These are phyloP conservation scores for Penicillium arizonense DNA, from an alignment of 495 filamentous ascomycete species.

Conservation along the genomic window DNA sequence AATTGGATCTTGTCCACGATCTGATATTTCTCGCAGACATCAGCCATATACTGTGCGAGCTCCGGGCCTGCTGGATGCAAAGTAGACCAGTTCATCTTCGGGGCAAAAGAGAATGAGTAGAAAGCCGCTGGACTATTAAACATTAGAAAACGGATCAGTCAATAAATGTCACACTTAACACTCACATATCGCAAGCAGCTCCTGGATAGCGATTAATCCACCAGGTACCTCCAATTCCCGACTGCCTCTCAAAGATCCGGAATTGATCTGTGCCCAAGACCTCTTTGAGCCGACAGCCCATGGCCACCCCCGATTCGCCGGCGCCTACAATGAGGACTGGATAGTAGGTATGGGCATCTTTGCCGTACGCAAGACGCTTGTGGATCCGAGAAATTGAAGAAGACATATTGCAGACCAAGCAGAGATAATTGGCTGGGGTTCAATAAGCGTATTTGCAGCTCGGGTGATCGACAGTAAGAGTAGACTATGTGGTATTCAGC, in stretches of 20 bases:
- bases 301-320: slow-evolving; percentile 65
- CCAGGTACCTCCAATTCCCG: slow-evolving; percentile 68
- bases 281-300: slow-evolving; percentile 61
- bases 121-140: slow-evolving; percentile 49
- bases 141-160: slow-evolving; percentile 1
- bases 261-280: slow-evolving; percentile 61
- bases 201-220: slow-evolving; percentile 67
- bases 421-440: no score
- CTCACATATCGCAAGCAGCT: slow-evolving; percentile 50
- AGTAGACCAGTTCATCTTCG: slow-evolving; percentile 57
- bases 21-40: slow-evolving; percentile 55
- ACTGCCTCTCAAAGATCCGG: slow-evolving; percentile 60
- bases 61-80: slow-evolving; percentile 55
- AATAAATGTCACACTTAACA: slow-evolving; percentile 1
- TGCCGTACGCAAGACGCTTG: slow-evolving; percentile 44
- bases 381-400: slow-evolving; percentile 36
- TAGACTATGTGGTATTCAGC: background rate
- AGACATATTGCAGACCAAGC: background rate
- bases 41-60: slow-evolving; percentile 57
- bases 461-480: no score
- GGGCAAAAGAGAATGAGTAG: slow-evolving; percentile 63
- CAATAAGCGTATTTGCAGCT: no score
- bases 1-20: slow-evolving; percentile 61
- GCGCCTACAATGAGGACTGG: slow-evolving; percentile 57
- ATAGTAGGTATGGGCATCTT: slow-evolving; percentile 55